Conservation (phyloP, 495 filamentous ascomycete species). For the Tuber aestivum region DNA sequence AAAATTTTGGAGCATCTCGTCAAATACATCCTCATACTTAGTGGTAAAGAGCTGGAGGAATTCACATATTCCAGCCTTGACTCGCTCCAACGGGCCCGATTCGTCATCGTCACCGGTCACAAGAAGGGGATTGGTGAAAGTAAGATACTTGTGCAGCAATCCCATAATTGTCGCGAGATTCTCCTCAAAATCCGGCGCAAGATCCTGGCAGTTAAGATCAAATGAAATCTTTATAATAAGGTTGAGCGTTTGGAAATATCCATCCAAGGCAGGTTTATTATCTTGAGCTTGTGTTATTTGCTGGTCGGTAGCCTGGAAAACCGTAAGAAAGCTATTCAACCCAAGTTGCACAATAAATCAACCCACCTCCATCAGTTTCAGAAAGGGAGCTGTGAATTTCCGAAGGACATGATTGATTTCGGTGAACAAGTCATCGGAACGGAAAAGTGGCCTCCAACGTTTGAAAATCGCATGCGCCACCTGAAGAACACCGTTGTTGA, state of each 20-base stretch:
- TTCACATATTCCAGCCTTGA: conserved; percentile 89
- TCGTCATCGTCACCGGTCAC: conserved; percentile 81
- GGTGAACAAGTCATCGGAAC: conserved; percentile 79
- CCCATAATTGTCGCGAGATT: conserved; percentile 66
- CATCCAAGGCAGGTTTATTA: conserved; percentile 65
- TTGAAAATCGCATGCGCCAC: conserved; percentile 98
- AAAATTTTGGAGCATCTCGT: conserved; percentile 68
- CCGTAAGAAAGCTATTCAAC: conserved; percentile 7
- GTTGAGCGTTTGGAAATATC: conserved; percentile 74
- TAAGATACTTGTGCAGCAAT: conserved; percentile 86
- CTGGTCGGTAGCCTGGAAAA: conserved; percentile 54
- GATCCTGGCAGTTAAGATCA: conserved; percentile 92
- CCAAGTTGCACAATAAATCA: neutral
- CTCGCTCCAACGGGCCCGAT: conserved; percentile 70
- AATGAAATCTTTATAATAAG: conserved; percentile 85
- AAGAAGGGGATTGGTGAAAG: conserved; percentile 75
- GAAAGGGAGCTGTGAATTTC: conserved; percentile 74
- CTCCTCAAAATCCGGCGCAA: conserved; percentile 79
- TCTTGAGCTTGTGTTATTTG: conserved; percentile 68
- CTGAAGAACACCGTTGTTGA: conserved; percentile 89
- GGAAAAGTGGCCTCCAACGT: conserved; percentile 87
- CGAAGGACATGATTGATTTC: conserved; percentile 91
- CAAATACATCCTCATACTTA: conserved; percentile 92
- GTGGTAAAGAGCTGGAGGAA: conserved; percentile 75
- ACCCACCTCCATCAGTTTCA: conserved; percentile 66